Evolutionary conservation across 2,329 filamentous ascomycete genomes (phyloP).

Genomic region (Colletotrichum nymphaeae): DNA sequence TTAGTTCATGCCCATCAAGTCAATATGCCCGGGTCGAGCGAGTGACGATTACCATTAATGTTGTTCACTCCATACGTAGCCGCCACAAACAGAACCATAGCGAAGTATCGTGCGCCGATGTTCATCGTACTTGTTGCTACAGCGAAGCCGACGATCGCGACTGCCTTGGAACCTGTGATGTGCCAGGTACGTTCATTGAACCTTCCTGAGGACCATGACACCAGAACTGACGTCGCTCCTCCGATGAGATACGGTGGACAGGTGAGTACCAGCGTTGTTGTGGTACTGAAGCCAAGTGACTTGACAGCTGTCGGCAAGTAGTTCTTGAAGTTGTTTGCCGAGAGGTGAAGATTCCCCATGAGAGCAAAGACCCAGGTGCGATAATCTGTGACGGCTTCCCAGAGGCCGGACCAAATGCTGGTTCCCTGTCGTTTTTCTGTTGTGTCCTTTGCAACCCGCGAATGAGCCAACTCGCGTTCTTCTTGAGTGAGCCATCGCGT

Average conservation of each 20-base stretch:
- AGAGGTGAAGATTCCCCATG: conserved; percentile 44
- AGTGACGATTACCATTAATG: conserved; percentile 42
- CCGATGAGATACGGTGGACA: conserved; percentile 55
- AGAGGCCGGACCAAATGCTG: conserved; percentile 48
- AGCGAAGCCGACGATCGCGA: conserved; percentile 53
- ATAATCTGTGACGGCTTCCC: conserved; percentile 40
- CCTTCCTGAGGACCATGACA: conserved; percentile 54
- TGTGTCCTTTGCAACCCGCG: conserved; percentile 48
- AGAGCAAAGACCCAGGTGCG: conserved; percentile 42
- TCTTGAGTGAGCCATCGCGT: conserved; percentile 48
- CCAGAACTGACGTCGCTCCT: conserved; percentile 49
- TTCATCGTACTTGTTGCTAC: conserved; percentile 41
- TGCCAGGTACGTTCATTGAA: conserved; percentile 61
- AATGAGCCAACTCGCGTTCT: conserved; percentile 53
- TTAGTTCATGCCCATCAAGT: too few relatives aligned
- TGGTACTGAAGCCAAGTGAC: conserved; percentile 53
- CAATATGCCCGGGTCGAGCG: too few relatives aligned
- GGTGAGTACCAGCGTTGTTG: conserved; percentile 58
- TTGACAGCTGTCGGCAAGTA: conserved; percentile 84
- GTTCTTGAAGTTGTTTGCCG: conserved; percentile 74
- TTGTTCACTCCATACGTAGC: conserved; percentile 54
- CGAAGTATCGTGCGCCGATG: conserved; percentile 39
- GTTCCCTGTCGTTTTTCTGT: conserved; percentile 46
- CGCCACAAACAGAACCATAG: conserved; percentile 51
- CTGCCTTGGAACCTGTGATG: conserved; percentile 52